Percentiles rank a stretch among this genome's conserved stretches.
Conservation (phyloP, 2,329 filamentous ascomycete species). For the Xylariaceae sp. region DNA sequence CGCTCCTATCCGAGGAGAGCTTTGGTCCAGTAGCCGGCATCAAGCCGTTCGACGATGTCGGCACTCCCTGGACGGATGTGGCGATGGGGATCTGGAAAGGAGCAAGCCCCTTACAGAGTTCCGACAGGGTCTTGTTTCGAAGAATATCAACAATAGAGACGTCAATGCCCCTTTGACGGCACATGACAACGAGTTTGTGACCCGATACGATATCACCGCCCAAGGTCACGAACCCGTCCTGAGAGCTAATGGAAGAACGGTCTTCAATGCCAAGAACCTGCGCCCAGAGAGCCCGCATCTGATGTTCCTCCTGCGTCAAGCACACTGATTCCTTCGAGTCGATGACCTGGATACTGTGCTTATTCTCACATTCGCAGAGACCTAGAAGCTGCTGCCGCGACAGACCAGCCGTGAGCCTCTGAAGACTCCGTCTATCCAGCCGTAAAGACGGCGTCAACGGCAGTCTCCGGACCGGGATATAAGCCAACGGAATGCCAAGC, state of each 20-base stretch:
- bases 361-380: slow-evolving; percentile 37
- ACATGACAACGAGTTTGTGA: slow-evolving; percentile 40
- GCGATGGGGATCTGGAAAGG: slow-evolving; percentile 21
- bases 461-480: slow-evolving; percentile 44
- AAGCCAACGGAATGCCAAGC: slow-evolving; percentile 41
- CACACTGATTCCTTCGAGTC: slow-evolving; percentile 45
- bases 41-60: slow-evolving; percentile 31
- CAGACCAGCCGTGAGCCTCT: slow-evolving; percentile 40
- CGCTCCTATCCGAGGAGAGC: slow-evolving; percentile 38
- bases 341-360: slow-evolving; percentile 33
- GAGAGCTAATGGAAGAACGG: slow-evolving; percentile 36
- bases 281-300: slow-evolving; percentile 46
- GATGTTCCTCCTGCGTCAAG: slow-evolving; percentile 43
- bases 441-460: slow-evolving; percentile 48
- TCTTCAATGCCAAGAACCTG: slow-evolving; percentile 37
- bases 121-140: slow-evolving; percentile 37
- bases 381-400: slow-evolving; percentile 40
- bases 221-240: slow-evolving; percentile 42
- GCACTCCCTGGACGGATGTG: slow-evolving; percentile 10
- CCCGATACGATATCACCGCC: slow-evolving; percentile 45
- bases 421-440: slow-evolving; percentile 44
- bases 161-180: slow-evolving; percentile 39
- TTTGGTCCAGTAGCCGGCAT: slow-evolving; percentile 40
- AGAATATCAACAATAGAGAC: slow-evolving; percentile 42
- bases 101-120: slow-evolving; percentile 38